Base-by-base conservation (phyloP, 83 land plant species). In the Thuja plicata region DNA sequence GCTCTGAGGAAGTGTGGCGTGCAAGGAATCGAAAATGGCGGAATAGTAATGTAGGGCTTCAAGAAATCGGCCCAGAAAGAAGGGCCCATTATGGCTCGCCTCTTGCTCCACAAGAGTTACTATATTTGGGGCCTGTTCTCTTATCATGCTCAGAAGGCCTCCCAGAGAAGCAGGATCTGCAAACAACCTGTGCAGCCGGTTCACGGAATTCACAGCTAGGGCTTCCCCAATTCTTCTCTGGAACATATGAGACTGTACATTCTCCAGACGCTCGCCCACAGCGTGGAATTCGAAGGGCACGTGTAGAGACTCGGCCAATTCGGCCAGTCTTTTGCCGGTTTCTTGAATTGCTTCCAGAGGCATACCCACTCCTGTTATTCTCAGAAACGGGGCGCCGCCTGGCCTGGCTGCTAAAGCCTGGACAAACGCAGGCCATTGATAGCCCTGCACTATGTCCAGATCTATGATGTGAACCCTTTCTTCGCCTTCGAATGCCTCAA, bases 391-490 rank as follows among this genome's bases (percentile, higher is more conserved):
- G 27, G 98, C 88, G 5, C 96, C 97, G 13, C 95, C 93, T 7
- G 96, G 92, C 30, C 98, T 88, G 48, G 92, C 92, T 3, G 95
- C 95, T 48, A 96, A 91, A 38, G 98, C 94, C 81, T 96, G 97
- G 57, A 96, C 92, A 88, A 96, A 90, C 0, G 95, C 92, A 5
- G 97, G 97, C 97, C 97, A 96, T 82, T 96, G 97, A 84, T 91
- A 92, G 41, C 97, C 97, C 34, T 94, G 95, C 76, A 91, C 85
- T 76, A 96, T 90, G 78, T 94, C 96, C 66, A 96, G 89, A 60
- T 96, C 97, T 38, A 96, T 91, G 86, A 96, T 92, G 80, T 96
- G 97, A n/a, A 96, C 94, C 40, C 92, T 83, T 19, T 89, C 89
- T 86, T 91, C 92, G 8, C 88, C 93, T 30, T 92, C 94, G 76